Percentiles rank a stretch among this genome's conserved stretches.
Conservation (phyloP, 169 alveolate species). For the Plasmodium fragile region DNA sequence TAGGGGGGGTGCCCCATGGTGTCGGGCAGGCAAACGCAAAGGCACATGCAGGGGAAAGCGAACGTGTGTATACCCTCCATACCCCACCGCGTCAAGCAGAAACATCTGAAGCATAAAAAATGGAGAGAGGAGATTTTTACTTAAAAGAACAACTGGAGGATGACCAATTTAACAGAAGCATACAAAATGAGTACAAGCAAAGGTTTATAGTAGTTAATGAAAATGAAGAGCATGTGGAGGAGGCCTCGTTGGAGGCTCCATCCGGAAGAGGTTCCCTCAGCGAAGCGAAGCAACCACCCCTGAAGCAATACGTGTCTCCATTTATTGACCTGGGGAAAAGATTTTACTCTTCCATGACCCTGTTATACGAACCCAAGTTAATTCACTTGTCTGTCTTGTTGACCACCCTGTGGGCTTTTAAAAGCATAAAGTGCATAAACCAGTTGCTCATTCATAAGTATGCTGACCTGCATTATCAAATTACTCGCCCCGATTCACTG, state of each 20-base stretch:
- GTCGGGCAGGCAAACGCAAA: neutral
- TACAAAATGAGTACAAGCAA: conserved; percentile 37
- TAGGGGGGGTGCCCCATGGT: neutral
- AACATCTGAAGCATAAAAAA: neutral
- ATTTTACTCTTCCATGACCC: conserved; percentile 24
- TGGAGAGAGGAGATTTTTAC: conserved; percentile 8
- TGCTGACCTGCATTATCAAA: conserved; percentile 52
- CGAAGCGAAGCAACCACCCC: conserved; percentile 3
- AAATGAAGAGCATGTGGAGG: conserved; percentile 32
- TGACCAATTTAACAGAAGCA: conserved; percentile 20
- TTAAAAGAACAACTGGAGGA: conserved; percentile 26
- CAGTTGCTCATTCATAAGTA: conserved; percentile 39
- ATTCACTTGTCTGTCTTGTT: conserved; percentile 32
- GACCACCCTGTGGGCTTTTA: conserved; percentile 46
- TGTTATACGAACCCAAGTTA: conserved; percentile 60
- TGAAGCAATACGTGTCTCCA: conserved; percentile 24
- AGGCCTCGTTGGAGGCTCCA: neutral
- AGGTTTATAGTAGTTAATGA: neutral
- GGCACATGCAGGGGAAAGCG: neutral
- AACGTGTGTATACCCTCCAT: neutral
- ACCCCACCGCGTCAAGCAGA: neutral
- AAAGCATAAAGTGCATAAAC: conserved; percentile 42
- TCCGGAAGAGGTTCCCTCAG: neutral
- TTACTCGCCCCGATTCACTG: conserved; percentile 55
- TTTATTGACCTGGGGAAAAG: conserved; percentile 32